phyloP scores from a whole-genome alignment of 2,329 filamentous ascomycete genomes.

The Trichoderma sp. region DNA sequence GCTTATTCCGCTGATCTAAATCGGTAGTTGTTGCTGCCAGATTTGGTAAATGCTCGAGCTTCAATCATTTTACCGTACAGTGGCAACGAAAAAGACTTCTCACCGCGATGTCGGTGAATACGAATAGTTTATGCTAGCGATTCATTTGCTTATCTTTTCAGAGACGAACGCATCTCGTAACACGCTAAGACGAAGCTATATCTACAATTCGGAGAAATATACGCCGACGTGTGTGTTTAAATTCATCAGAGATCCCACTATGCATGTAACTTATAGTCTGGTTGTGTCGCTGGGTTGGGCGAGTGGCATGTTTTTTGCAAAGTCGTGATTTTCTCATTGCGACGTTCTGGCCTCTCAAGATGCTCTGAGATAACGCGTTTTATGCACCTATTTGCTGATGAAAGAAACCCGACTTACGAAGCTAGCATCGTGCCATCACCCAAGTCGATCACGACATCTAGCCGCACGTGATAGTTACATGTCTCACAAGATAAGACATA shows the following conservation, averaged over 20 bases:
- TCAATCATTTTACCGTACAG: background rate
- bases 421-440: slow-evolving; percentile 21
- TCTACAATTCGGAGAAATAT: background rate
- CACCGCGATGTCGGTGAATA: background rate
- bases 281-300: background rate
- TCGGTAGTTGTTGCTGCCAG: background rate
- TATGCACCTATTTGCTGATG: slow-evolving; percentile 19
- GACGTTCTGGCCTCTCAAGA: background rate
- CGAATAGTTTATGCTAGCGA: background rate
- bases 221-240: background rate
- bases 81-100: background rate
- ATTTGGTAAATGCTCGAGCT: background rate
- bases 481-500: background rate
- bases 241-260: background rate
- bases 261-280: background rate
- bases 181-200: background rate
- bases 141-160: background rate
- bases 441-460: slow-evolving; percentile 27
- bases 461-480: slow-evolving; percentile 26
- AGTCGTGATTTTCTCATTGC: background rate
- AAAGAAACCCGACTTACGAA: slow-evolving; percentile 14
- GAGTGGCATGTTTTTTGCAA: background rate
- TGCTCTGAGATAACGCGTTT: slow-evolving; percentile 12
- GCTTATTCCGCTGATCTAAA: background rate
- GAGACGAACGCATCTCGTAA: background rate